A percentile compares a stretch with the other conserved stretches of the same genome.
Evolutionary conservation across 345 rosid genomes (phyloP).

Genomic region (Punica granatum): DNA sequence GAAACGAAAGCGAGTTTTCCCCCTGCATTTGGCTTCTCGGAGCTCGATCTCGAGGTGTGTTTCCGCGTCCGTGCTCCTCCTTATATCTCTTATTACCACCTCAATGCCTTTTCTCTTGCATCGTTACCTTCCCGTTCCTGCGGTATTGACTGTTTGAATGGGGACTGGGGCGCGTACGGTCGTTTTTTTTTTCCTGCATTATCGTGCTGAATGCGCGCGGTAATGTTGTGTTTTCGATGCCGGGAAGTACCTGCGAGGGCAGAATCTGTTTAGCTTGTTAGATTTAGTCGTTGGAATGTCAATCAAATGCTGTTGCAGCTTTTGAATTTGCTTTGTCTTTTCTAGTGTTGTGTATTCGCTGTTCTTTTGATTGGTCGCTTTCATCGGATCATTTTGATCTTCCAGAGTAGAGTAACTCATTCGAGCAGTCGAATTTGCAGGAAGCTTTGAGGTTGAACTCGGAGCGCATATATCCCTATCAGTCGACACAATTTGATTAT

Average conservation of each 20-base stretch:
- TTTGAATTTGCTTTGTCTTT: neutral
- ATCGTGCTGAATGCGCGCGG: neutral
- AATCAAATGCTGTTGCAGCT: neutral
- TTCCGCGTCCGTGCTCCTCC: neutral
- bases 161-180: neutral
- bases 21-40: conserved; percentile 1
- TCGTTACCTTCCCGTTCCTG: neutral
- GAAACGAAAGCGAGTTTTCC: neutral
- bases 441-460: conserved; percentile 4
- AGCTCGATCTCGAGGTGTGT: conserved; percentile 9
- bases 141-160: neutral
- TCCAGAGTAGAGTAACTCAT: neutral
- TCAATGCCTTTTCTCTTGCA: neutral
- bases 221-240: neutral
- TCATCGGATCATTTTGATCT: neutral
- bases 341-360: neutral
- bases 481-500: conserved; percentile 2
- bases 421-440: neutral
- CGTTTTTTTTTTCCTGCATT: too few relatives aligned
- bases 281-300: neutral
- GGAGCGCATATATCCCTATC: neutral
- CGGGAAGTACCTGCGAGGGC: neutral
- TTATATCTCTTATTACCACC: neutral
- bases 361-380: neutral
- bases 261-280: neutral